Base-by-base conservation (phyloP, 2,329 filamentous ascomycete species). In the Neonectria ditissima region DNA sequence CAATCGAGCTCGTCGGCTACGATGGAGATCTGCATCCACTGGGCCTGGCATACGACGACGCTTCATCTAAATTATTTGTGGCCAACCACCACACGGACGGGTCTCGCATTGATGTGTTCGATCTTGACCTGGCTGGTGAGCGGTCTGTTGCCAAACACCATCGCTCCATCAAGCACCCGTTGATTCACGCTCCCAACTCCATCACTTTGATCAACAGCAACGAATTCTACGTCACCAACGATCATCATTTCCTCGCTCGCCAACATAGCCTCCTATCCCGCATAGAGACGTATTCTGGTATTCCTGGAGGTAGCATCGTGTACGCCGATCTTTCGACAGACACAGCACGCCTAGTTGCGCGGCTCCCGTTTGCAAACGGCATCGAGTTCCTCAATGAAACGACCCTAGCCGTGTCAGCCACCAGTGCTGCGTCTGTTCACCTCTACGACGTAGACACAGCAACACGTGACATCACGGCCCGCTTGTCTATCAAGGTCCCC, bases 221-320 rank as follows among this genome's bases (percentile, higher is more conserved):
- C 3, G 79, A 82, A 59, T 68, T 83, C 20, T 79, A 78, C 55
- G 75, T 83, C 20, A 81, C 80, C 3, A 83, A 82, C 48, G 77
- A 80, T 61, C 79, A 82, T 63, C 56, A 73, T 65, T 77, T 82
- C 59, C 68, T 74, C 1, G 62, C 68, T 11, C 65, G 63, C 2
- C 55, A 76, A 8, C 60, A 65, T 3, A 69, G 59, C 1, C 3
- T 76, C 1, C 66, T 82, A 0, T 68, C 74, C 9, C 56, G 60
- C 1, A 1, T 79, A 0, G 81, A 83, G 67, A 80, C 76, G 0
- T 77, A 78, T 10, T 62, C 79, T 1, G 70, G 69, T 1, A 58
- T 76, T 1, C 75, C 80, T 0, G 62, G 74, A 1, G 79, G 76
- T 1, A 76, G 72, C 1, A 69, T 82, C 5, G 77, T 82, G 0